Base-by-base conservation (phyloP, 1,139 yeast species). In the Geotrichum aggregatum region DNA sequence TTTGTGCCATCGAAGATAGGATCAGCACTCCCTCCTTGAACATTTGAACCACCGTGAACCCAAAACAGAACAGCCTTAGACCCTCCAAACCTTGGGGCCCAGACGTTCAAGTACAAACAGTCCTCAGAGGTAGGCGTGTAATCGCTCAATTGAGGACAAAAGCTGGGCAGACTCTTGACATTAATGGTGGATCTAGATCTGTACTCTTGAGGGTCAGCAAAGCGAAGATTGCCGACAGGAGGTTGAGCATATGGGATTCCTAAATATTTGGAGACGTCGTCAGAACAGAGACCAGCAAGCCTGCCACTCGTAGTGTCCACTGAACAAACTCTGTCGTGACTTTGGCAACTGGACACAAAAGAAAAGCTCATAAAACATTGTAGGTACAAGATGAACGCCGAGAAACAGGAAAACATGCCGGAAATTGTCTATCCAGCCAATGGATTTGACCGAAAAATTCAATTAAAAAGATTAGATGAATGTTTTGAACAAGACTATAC, bases 1-100 rank as follows among this genome's bases (percentile, higher is more conserved):
- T 51, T 50, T 3, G 67, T 52, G 21, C 70, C 71, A 52, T 70
- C 65, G 53, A 67, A 64, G 2, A 62, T 59, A 4, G 68, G 65
- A 40, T 68, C 68, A 5, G 64, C 56, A 28, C 65, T 58, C 1
- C 71, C 64, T 2, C 73, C 72, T 14, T 53, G 58, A 8, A 54
- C 34, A 51, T 68, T 69, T 1, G 72, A 68, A n/a, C 75, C 74
- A 3, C 74, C 75, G 52, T 70, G 69, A 44, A 71, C 61, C 72
- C 72, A 71, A n/a, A 66, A 58, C 57, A 66, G 60, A n/a, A 66
- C 71, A 1, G 70, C 68, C 18, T 57, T 52, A 8, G 52, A 33
- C n/a, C 50, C 47, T 8, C 11, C 14, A 14, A 50, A 30, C 11
- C 52, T 30, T n/a, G 68, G 66, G 1, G 61, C 52, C 39, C 41